Evolutionary conservation across 1,284 basidiomycete species (phyloP), one percentile per base, ranked within the genome.

Genomic region (Leccinum subfulvum): DNA sequence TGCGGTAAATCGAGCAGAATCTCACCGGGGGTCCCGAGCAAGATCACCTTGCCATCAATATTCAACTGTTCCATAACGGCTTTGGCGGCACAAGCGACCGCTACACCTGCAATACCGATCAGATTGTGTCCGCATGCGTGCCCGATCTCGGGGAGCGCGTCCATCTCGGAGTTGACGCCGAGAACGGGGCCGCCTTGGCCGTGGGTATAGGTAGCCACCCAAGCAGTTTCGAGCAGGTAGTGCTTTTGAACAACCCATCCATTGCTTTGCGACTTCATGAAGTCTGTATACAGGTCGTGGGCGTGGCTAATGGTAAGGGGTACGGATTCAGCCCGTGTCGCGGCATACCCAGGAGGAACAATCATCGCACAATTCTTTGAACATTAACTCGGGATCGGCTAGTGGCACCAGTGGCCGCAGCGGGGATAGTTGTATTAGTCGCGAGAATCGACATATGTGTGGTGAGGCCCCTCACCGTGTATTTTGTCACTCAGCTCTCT

Each of bases 61-160:
- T 84, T 73, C 69, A 87, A 81, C 60, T 83, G 77, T 66, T 84
- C 76, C 66, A 92, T 44, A 1, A 84, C 85, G 8, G 80, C 80
- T 65, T 85, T 37, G 87, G 79, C 16, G 0, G 84, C 86, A 56
- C 89, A 78, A 0, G 89, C 83, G 18, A 90, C 84, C 1, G 85
- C 90, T 6, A 92, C 84, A 14, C 90, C 91, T 60, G 79, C 73
- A 54, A 92, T 89, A 4, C 89, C 90, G 64, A 94, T 93, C 57
- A 93, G 78, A 69, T 91, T 92, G 73, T 93, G 90, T 4, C 90
- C 91, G 66, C 91, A 92, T 3, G 89, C 90, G 68, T 92, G 90
- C 0, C 89, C 88, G 28, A 90, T 80, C 1, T 83, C 85, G 44
- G 82, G 82, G 18, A 90, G 75, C 1, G 87, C 85, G 57, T 86